Conservation (phyloP, 2,329 filamentous ascomycete genomes). For the Moelleriella libera region DNA sequence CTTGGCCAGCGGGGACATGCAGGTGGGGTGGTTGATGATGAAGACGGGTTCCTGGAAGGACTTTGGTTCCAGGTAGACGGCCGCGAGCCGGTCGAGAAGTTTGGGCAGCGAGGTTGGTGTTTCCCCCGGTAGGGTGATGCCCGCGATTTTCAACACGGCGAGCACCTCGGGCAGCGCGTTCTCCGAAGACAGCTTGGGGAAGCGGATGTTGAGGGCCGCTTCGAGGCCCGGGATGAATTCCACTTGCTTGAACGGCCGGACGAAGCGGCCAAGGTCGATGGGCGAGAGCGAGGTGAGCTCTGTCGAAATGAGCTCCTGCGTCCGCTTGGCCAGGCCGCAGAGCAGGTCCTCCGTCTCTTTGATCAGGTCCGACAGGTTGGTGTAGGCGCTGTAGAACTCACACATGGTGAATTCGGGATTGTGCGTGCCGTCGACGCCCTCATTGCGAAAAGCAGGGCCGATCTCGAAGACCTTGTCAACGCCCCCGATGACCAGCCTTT, state of each 20-base stretch:
- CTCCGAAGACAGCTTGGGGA: conserved; percentile 47
- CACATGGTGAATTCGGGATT: conserved; percentile 97
- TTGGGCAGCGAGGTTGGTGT: conserved; percentile 45
- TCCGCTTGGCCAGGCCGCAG: conserved; percentile 38
- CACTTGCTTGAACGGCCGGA: conserved; percentile 48
- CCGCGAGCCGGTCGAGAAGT: conserved; percentile 69
- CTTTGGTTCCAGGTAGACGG: conserved; percentile 62
- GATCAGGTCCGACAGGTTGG: conserved; percentile 63
- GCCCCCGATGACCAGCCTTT: conserved; percentile 78
- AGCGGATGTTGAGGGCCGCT: conserved; percentile 42
- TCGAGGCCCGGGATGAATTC: conserved; percentile 78
- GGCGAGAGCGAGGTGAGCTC: conserved; percentile 30
- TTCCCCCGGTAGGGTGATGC: conserved; percentile 50
- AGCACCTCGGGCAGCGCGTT: conserved; percentile 46
- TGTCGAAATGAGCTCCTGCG: conserved; percentile 28
- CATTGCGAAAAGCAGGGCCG: conserved; percentile 83
- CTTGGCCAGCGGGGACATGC: conserved; percentile 84
- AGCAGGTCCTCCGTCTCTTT: conserved; percentile 61
- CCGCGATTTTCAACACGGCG: conserved; percentile 37
- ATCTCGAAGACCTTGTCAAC: conserved; percentile 88
- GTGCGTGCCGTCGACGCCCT: conserved; percentile 80
- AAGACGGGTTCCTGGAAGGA: conserved; percentile 60
- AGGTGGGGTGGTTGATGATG: conserved; percentile 79
- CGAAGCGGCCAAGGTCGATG: conserved; percentile 32
- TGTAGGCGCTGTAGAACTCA: conserved; percentile 88